Evolutionary conservation across 2,329 filamentous ascomycete species (phyloP), one percentile per base, ranked within the genome.

Genomic region (Pyrenophora tritici-repentis): DNA sequence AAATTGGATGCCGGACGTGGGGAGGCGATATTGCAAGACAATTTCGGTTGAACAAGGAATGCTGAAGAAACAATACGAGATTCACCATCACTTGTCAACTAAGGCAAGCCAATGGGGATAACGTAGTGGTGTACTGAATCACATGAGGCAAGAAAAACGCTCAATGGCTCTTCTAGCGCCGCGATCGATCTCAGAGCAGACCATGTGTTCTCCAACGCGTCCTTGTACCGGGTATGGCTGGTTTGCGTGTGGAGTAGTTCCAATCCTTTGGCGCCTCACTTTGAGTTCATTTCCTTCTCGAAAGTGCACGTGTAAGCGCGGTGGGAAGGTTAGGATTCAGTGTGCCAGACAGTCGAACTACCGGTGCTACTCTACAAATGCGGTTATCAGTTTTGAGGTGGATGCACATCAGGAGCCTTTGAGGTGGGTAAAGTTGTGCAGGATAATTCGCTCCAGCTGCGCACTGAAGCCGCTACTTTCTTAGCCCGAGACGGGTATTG

Each of bases 271-370:
- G 46, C 46, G 46, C 46, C 50, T 56, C 53, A 53, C 36, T 50
- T 41, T 42, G 26, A 22, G 26, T 33, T 56, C 37, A 53, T 49
- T 49, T 53, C 36, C 29, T 49, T 43, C 41, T 33, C 44, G 39
- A 53, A 52, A 42, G 39, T 53, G 32, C 49, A 56, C 49, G 49
- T 49, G 49, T 56, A 53, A 56, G 48, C 36, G 33, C 32, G 29
- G 14, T 22, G 22, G n/a, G 7, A 40, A 12, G 24, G 10, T n/a
- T 32, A 24, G 31, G 6, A 44, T 20, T 38, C 16, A 36, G 32
- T n/a, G 6, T 42, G 17, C 17, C 43, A 52, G 49, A 39, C 10
- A 29, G 26, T 29, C 26, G 14, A 42, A 38, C 20, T 24, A 43
- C 49, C 46, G 36, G 39, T 26, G 26, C 14, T 17, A 38, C 18